phyloP scores from a whole-genome alignment of 257 asterid genomes.

The Rehmannia glutinosa region DNA sequence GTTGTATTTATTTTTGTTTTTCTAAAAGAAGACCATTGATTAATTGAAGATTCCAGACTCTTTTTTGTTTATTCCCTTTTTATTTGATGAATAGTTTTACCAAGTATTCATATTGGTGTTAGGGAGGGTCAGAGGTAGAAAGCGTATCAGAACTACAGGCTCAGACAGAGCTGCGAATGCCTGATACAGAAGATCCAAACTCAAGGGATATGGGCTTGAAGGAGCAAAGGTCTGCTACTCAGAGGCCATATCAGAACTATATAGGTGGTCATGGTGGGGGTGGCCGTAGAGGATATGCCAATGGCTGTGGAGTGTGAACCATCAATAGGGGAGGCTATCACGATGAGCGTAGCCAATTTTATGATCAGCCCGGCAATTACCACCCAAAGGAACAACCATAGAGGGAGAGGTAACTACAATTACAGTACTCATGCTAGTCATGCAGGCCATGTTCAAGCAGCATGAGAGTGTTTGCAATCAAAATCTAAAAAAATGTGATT shows the following conservation, averaged over 20 bases:
- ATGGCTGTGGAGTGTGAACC: no score
- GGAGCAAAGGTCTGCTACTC: constrained; percentile 36
- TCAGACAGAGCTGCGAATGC: constrained; percentile 23
- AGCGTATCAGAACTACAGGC: constrained; percentile 22
- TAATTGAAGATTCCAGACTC: background rate
- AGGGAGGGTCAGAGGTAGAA: constrained; percentile 29
- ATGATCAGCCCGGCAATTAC: constrained; percentile 40
- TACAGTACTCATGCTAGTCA: constrained; percentile 25
- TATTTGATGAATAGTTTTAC: background rate
- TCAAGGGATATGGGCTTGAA: constrained; percentile 24
- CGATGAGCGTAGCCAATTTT: no score
- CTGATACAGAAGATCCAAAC: constrained; percentile 27
- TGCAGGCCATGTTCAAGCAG: constrained; percentile 20
- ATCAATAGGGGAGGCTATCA: no score
- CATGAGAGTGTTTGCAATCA: no score
- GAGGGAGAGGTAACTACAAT: constrained; percentile 41
- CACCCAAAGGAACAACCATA: constrained; percentile 36
- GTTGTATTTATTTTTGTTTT: constrained; percentile 13
- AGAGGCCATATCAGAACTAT: constrained; percentile 30
- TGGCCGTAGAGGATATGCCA: no score
- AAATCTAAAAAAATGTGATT: no score
- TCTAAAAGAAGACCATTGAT: background rate
- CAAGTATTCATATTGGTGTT: constrained; percentile 5
- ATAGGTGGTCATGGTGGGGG: constrained; percentile 46
- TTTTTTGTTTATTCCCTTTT: background rate